A percentile compares a stretch with the other conserved stretches of the same genome.
These are phyloP conservation scores for Rhexocercosporidium sp. DNA, from an alignment of 2,329 filamentous ascomycete genomes.

Conservation along the genomic window DNA sequence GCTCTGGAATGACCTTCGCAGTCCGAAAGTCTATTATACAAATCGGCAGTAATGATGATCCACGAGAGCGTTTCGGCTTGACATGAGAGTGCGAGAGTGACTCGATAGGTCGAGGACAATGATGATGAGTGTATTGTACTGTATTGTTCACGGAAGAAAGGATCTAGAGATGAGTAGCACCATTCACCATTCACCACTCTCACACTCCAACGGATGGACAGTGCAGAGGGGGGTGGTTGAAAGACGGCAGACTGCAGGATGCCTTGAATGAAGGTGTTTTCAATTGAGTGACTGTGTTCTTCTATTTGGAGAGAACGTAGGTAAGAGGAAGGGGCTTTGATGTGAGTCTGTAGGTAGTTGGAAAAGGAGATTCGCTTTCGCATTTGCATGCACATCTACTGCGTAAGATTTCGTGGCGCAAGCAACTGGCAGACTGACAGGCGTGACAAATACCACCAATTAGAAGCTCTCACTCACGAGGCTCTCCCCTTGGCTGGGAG, in stretches of 20 bases:
- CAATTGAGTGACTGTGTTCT: background rate
- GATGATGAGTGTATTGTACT: background rate
- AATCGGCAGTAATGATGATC: background rate
- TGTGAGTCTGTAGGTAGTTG: too few species aligned
- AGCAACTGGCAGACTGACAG: too few species aligned
- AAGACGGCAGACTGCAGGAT: background rate
- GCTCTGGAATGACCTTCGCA: background rate
- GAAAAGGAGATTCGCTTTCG: background rate
- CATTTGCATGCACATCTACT: background rate
- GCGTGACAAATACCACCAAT: too few species aligned
- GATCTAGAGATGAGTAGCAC: background rate
- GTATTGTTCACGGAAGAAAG: background rate
- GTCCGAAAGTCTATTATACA: background rate
- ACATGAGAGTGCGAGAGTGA: background rate
- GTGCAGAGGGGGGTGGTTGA: background rate
- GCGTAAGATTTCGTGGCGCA: too few species aligned
- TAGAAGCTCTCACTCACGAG: too few species aligned
- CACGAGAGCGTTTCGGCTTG: background rate
- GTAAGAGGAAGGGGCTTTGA: background rate
- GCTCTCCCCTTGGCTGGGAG: too few species aligned
- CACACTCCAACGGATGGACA: too few species aligned
- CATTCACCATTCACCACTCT: too few species aligned
- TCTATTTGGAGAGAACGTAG: background rate
- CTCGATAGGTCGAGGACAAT: background rate
- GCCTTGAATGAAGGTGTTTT: background rate